Conservation (phyloP, 176 grass and related monocot species). For the Urochloa ruziziensis region DNA sequence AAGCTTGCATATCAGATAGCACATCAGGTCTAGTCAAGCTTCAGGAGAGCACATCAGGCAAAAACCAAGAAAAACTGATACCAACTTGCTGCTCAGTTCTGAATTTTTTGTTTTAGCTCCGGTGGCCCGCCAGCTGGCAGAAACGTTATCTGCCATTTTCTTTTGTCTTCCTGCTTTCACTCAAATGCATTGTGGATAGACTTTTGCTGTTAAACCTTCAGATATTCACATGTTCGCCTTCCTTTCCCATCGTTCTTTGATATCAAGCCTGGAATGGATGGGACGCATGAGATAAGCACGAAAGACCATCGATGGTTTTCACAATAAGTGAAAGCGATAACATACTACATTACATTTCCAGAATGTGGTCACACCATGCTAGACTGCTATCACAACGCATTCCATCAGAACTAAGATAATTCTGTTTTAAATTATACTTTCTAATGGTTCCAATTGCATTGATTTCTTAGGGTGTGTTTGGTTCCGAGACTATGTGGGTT, state of each 20-base stretch:
- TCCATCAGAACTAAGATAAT: conserved; percentile 1
- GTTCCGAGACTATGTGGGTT: too few species aligned
- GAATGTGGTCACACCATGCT: conserved; percentile 5
- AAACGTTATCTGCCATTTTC: neutral
- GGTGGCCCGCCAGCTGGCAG: neutral
- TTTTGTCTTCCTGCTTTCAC: neutral
- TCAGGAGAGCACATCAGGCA: neutral
- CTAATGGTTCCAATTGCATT: neutral
- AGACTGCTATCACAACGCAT: neutral
- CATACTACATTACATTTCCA: neutral
- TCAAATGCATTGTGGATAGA: neutral
- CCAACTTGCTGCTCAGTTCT: conserved; percentile 2
- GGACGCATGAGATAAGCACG: neutral
- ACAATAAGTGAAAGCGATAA: neutral
- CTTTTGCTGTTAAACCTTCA: conserved; percentile 3
- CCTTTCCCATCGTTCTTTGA: conserved; percentile 57
- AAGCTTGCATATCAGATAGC: neutral
- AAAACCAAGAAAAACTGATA: neutral
- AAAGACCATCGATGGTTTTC: neutral
- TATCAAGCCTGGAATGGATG: conserved; percentile 45
- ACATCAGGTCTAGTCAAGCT: neutral
- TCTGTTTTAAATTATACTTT: neutral
- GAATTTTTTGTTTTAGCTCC: neutral
- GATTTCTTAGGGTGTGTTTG: conserved; percentile 1
- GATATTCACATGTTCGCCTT: conserved; percentile 51